Base-by-base conservation (phyloP, 305 asterid genomes). In the Fraxinus latifolia region DNA sequence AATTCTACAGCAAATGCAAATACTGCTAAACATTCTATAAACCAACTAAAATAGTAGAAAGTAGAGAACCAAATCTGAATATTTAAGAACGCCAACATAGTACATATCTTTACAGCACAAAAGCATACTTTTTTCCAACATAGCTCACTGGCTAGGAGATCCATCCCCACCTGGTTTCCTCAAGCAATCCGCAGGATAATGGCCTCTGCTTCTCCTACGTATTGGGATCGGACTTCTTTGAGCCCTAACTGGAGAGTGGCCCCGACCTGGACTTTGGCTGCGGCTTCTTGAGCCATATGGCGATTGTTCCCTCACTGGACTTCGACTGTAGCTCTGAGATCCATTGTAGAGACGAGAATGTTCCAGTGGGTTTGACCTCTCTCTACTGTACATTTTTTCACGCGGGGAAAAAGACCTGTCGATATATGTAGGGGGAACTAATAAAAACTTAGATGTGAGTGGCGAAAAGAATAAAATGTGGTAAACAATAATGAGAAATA, bases 371-470 rank as follows among this genome's bases (percentile, higher is more conserved):
- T 78, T 88, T 0, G 96, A 90, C 77, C 92, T 88, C 79, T 91
- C 95, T 34, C 92, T 84, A 77, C 93, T 90, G 83, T 88, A 88
- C 87, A 96, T 83, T 72, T 74, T 90, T 83, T 86, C 97, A 9
- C 80, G 86, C 0, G 97, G 99, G 1, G 99, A 91, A 53, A 84
- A 36, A 11, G 99, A 92, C 93, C 98, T 94, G 90, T 67, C 23
- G 74, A 34, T 58, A 15, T 6, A 15, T 12, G 34, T 9, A 17
- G 32, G 8, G 7, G 8, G 14, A 53, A 27, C 11, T 7, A 21
- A 17, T 53, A 17, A 33, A 12, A 25, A 31, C 14, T 37, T 27
- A 0, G 17, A 36, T 21, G 70, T 0, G 6, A 58, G 70, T 80
- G 87, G 84, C 71, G 68, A 82, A 74, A 15, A 39, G 3, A 39